Conservation (phyloP, 2,329 filamentous ascomycete species). For the Claviceps quebecensis region DNA sequence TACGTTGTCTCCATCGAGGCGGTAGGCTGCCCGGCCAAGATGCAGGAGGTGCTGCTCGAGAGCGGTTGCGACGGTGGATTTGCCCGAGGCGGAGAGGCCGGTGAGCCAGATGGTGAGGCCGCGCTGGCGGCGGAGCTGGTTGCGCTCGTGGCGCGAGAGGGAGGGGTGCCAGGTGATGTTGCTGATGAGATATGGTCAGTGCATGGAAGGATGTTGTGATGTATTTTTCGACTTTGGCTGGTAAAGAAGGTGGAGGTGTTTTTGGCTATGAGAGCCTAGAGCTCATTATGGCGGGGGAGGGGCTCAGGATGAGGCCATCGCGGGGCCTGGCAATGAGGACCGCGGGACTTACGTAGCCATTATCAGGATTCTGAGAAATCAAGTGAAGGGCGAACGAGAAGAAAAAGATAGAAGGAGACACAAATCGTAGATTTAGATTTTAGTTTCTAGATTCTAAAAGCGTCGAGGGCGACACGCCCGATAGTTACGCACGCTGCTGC, state of each 20-base stretch:
- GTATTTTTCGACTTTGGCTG: no score
- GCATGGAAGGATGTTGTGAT: background rate
- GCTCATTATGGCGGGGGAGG: background rate
- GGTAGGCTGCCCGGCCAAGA: slow-evolving; percentile 69
- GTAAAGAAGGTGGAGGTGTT: background rate
- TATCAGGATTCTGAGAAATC: background rate
- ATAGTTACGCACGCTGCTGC: no score
- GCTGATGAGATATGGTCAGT: slow-evolving; percentile 28
- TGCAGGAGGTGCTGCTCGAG: slow-evolving; percentile 95
- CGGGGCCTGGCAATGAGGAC: background rate
- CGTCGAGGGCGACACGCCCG: no score
- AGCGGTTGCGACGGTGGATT: slow-evolving; percentile 91
- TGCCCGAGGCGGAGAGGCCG: slow-evolving; percentile 87
- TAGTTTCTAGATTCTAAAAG: no score
- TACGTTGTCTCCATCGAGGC: slow-evolving; percentile 95
- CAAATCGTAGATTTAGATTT: background rate
- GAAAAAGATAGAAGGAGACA: background rate
- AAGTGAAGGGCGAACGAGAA: background rate
- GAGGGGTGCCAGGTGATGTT: slow-evolving; percentile 87
- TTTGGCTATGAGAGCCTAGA: background rate
- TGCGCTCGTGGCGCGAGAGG: slow-evolving; percentile 66
- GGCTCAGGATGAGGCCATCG: no score
- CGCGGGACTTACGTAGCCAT: background rate
- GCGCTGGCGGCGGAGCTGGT: slow-evolving; percentile 60
- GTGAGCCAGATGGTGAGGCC: slow-evolving; percentile 98